phyloP scores from a whole-genome alignment of 1,139 yeast genomes.

The Candida pseudocylindracea region DNA sequence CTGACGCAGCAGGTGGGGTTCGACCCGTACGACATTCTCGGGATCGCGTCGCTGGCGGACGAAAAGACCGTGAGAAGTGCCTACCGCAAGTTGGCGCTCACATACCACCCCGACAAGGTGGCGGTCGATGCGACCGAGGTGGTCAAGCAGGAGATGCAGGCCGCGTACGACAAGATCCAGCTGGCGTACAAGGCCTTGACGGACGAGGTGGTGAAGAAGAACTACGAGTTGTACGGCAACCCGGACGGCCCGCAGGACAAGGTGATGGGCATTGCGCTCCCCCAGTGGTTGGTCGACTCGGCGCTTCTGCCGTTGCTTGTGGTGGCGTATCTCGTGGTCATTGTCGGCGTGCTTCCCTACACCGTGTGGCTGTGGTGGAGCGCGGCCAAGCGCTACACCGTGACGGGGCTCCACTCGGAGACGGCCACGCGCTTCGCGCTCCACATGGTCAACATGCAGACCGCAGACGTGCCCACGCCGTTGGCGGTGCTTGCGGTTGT shows the following conservation, averaged over 20 bases:
- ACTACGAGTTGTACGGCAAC: slow-evolving; percentile 75
- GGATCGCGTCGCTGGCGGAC: slow-evolving; percentile 39
- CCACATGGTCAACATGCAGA: slow-evolving; percentile 33
- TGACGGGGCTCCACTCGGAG: slow-evolving; percentile 59
- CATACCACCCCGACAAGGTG: slow-evolving; percentile 87
- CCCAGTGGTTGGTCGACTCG: slow-evolving; percentile 78
- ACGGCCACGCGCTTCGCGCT: slow-evolving; percentile 61
- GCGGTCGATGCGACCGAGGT: slow-evolving; percentile 38
- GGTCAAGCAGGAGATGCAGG: slow-evolving; percentile 39
- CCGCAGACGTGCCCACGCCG: slow-evolving; percentile 21
- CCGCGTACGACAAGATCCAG: slow-evolving; percentile 58
- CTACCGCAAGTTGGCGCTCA: slow-evolving; percentile 69
- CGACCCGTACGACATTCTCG: slow-evolving; percentile 83
- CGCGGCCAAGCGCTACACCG: slow-evolving; percentile 59
- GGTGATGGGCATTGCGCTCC: slow-evolving; percentile 94
- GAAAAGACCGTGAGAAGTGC: slow-evolving; percentile 66
- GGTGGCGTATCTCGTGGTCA: slow-evolving; percentile 37
- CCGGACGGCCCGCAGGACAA: slow-evolving; percentile 95
- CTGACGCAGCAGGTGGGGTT: slow-evolving; percentile 27
- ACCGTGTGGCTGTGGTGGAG: slow-evolving; percentile 85
- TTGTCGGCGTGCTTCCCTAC: slow-evolving; percentile 62
- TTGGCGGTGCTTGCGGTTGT: slow-evolving; percentile 11
- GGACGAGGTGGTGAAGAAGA: slow-evolving; percentile 67
- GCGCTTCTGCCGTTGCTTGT: slow-evolving; percentile 49
- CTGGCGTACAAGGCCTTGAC: slow-evolving; percentile 92